Evolutionary conservation across 768 basidiomycete species (phyloP).

Genomic region (Exidia glandulosa): DNA sequence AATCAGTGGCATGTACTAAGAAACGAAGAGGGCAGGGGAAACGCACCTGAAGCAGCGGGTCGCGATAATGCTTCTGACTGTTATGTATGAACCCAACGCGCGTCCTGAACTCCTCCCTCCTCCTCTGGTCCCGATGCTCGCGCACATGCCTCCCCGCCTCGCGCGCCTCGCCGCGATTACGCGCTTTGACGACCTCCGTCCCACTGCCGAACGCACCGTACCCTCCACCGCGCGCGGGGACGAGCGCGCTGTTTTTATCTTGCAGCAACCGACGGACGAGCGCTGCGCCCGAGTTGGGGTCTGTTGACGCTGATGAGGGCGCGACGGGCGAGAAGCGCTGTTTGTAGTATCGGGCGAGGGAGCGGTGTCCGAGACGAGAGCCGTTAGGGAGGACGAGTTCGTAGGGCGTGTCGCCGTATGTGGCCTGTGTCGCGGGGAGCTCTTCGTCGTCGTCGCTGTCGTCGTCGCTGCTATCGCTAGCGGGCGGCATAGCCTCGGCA

Average conservation of each 20-base stretch:
- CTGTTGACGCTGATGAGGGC: conserved; percentile 35
- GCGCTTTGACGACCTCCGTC: conserved; percentile 74
- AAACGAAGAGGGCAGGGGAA: no score
- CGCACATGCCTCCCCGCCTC: conserved; percentile 82
- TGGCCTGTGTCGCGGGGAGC: no score
- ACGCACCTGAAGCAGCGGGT: no score
- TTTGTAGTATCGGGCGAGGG: conserved; percentile 74
- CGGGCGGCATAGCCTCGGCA: conserved; percentile 11
- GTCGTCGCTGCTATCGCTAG: no score
- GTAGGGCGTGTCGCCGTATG: conserved; percentile 68
- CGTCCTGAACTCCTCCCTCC: conserved; percentile 76
- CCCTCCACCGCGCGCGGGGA: conserved; percentile 66
- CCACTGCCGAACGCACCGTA: conserved; percentile 80
- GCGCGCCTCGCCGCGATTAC: conserved; percentile 90
- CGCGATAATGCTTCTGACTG: conserved; percentile 84
- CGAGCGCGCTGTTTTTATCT: conserved; percentile 75
- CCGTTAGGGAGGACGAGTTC: conserved; percentile 93
- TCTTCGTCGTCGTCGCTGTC: no score
- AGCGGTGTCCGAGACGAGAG: conserved; percentile 82
- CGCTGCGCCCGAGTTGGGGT: conserved; percentile 62
- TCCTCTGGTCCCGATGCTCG: conserved; percentile 72
- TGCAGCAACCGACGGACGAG: conserved; percentile 67
- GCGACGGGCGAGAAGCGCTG: conserved; percentile 57
- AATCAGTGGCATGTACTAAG: no score
- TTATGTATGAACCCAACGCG: conserved; percentile 72